These are phyloP conservation scores for Zymoseptoria passerinii DNA, from an alignment of 2,329 filamentous ascomycete species.

Conservation along the genomic window DNA sequence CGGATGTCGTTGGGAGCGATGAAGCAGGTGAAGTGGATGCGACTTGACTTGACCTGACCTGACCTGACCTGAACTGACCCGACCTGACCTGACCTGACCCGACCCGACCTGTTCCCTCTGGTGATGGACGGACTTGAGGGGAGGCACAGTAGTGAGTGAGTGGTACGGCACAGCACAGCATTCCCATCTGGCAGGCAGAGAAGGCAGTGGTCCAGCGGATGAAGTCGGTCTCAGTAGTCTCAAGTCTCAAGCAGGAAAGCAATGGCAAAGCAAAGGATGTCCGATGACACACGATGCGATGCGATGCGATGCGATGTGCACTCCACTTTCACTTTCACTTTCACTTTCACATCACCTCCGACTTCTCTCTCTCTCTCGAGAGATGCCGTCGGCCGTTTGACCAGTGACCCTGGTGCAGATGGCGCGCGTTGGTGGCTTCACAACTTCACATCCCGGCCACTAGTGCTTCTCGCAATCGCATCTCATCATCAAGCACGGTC, in stretches of 20 bases:
- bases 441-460: background rate
- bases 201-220: too few species aligned
- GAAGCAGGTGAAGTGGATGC: background rate
- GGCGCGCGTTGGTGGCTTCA: background rate
- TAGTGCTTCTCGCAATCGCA: background rate
- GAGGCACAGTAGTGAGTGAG: background rate
- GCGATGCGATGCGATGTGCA: too few species aligned
- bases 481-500: background rate
- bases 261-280: too few species aligned
- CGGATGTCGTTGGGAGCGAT: background rate
- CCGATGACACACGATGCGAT: too few species aligned
- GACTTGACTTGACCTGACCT: too few species aligned
- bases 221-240: too few species aligned
- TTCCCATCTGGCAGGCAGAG: background rate
- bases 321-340: too few species aligned
- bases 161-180: background rate
- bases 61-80: too few species aligned
- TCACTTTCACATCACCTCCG: too few species aligned
- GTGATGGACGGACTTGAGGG: background rate
- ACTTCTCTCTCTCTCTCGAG: too few species aligned
- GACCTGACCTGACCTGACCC: too few species aligned
- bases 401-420: background rate
- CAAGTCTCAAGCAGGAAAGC: too few species aligned
- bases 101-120: background rate
- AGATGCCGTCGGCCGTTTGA: background rate